phyloP scores from a whole-genome alignment of 2,329 filamentous ascomycete genomes.

The Beauveria pseudobassiana region DNA sequence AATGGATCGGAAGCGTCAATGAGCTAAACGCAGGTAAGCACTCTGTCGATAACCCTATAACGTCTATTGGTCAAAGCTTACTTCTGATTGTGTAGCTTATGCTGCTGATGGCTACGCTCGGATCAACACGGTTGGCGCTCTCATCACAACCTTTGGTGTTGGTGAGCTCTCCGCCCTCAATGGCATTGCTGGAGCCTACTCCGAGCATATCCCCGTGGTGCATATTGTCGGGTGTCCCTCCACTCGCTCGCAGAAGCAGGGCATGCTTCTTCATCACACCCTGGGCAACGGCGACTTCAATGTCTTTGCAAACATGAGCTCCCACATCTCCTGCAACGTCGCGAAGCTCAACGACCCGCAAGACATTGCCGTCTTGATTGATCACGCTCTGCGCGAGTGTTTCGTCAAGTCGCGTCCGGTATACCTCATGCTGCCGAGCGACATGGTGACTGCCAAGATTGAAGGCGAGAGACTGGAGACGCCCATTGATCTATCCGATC shows the following conservation, averaged over 20 bases:
- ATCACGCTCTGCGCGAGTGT: slow-evolving; percentile 68
- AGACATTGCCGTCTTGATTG: slow-evolving; percentile 68
- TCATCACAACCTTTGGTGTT: slow-evolving; percentile 71
- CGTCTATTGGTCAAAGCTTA: background rate
- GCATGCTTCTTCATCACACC: slow-evolving; percentile 56
- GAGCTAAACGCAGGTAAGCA: slow-evolving; percentile 60
- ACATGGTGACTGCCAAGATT: slow-evolving; percentile 70
- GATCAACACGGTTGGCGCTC: slow-evolving; percentile 60
- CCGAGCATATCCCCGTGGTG: slow-evolving; percentile 63
- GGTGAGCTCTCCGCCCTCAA: slow-evolving; percentile 69
- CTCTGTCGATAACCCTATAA: too few species aligned
- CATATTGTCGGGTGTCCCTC: slow-evolving; percentile 56
- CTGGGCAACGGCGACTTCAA: slow-evolving; percentile 74
- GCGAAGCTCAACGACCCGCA: slow-evolving; percentile 62
- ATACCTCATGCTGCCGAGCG: slow-evolving; percentile 76
- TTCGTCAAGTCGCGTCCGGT: slow-evolving; percentile 69
- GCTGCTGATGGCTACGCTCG: slow-evolving; percentile 75
- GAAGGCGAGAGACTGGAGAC: slow-evolving; percentile 65
- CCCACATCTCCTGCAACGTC: slow-evolving; percentile 61
- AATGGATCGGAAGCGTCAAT: slow-evolving; percentile 64
- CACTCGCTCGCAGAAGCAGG: slow-evolving; percentile 38
- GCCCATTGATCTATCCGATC: slow-evolving; percentile 59
- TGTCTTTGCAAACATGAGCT: slow-evolving; percentile 74
- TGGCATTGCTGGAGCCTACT: slow-evolving; percentile 65
- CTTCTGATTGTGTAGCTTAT: slow-evolving; percentile 44